A percentile compares a stretch with the other conserved stretches of the same genome.
Evolutionary conservation across 768 basidiomycete species (phyloP).

Genomic region (Kwoniella sp.): DNA sequence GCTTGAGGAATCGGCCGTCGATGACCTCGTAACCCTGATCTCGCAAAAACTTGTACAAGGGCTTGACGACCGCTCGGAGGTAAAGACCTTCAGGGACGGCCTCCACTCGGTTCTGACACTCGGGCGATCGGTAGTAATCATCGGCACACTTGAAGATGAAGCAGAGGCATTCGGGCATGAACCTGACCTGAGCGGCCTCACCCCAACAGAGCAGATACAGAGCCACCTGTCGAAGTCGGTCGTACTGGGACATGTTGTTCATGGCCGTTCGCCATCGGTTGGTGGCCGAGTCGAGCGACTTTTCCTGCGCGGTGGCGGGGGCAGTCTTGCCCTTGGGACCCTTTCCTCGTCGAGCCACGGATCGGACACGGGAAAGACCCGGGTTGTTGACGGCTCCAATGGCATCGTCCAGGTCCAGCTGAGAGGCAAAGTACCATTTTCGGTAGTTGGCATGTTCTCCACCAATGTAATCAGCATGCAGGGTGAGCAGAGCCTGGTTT

Average conservation of each 20-base stretch:
- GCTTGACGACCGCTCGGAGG: constrained; percentile 81
- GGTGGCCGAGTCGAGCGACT: constrained; percentile 79
- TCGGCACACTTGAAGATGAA: constrained; percentile 99
- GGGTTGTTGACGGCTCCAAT: constrained; percentile 89
- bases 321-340: constrained; percentile 50
- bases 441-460: constrained; percentile 98
- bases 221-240: constrained; percentile 91
- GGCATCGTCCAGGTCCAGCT: constrained; percentile 96
- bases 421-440: constrained; percentile 99
- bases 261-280: constrained; percentile 95
- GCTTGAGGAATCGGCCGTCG: constrained; percentile 88
- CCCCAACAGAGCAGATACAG: constrained; percentile 96
- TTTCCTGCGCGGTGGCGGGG: constrained; percentile 58
- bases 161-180: constrained; percentile 91
- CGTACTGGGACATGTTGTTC: constrained; percentile 98
- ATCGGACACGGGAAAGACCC: constrained; percentile 75
- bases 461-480: constrained; percentile 98
- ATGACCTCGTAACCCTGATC: constrained; percentile 97
- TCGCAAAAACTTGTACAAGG: constrained; percentile 90
- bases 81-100: constrained; percentile 95
- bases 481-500: constrained; percentile 85
- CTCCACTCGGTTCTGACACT: constrained; percentile 87
- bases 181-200: constrained; percentile 94
- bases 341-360: constrained; percentile 63
- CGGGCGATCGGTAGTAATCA: constrained; percentile 98